Evolutionary conservation across 177 flowering plant genomes (phyloP).

Genomic region (Vitis hybrid): DNA sequence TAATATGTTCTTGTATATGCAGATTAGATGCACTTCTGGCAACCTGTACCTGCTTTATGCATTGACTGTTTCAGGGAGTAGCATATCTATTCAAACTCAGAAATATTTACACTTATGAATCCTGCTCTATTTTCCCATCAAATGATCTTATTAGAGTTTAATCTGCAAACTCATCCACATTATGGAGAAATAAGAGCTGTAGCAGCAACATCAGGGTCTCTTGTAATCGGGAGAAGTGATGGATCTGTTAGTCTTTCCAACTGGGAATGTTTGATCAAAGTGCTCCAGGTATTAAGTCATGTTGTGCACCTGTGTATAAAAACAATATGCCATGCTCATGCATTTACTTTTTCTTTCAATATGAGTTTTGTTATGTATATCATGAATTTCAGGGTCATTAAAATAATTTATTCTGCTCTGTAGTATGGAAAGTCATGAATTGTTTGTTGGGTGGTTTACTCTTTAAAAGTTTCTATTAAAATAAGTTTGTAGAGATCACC

Average conservation of each 20-base stretch:
- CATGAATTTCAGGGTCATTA: too few relatives aligned
- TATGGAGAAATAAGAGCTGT: slow-evolving; percentile 42
- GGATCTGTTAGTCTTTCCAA: slow-evolving; percentile 62
- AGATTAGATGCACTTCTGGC: slow-evolving; percentile 24
- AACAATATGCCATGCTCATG: not conserved
- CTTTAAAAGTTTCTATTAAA: too few relatives aligned
- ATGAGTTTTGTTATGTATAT: too few relatives aligned
- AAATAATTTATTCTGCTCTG: too few relatives aligned
- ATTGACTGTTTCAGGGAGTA: slow-evolving; percentile 60
- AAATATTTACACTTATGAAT: slow-evolving; percentile 37
- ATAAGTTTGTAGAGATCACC: too few relatives aligned
- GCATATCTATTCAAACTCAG: slow-evolving; percentile 57
- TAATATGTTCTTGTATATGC: slow-evolving; percentile 15
- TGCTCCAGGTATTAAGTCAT: slow-evolving; percentile 47
- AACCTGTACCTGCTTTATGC: slow-evolving; percentile 50
- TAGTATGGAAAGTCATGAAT: too few relatives aligned
- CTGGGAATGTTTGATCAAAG: slow-evolving; percentile 51
- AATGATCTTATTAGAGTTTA: slow-evolving; percentile 46
- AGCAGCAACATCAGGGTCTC: slow-evolving; percentile 57
- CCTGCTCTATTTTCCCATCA: slow-evolving; percentile 39
- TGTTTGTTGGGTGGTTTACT: too few relatives aligned
- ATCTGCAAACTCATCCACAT: slow-evolving; percentile 32
- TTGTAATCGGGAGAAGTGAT: slow-evolving; percentile 64
- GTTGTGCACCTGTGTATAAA: not conserved
- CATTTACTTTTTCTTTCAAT: not conserved